These are phyloP conservation scores for Claviceps cyperi DNA, from an alignment of 2,329 filamentous ascomycete species.

Conservation along the genomic window DNA sequence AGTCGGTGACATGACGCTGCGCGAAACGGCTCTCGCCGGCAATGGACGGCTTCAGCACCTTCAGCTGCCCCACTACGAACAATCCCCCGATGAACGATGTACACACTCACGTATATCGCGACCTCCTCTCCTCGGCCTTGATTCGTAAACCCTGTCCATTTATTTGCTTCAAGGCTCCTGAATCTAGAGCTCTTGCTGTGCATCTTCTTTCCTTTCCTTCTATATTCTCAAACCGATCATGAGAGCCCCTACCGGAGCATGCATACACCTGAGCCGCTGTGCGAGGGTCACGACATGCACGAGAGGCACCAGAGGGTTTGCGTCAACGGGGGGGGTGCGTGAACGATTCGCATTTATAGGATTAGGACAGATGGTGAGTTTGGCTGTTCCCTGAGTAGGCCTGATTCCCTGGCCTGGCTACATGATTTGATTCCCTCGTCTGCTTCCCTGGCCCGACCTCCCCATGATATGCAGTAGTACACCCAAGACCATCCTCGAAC, in stretches of 20 bases:
- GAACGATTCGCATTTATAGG: conserved; percentile 46
- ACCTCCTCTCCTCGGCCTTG: no score
- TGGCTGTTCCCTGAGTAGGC: not conserved
- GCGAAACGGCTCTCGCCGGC: not conserved
- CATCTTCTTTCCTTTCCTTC: not conserved
- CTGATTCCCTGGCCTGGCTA: no score
- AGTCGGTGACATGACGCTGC: not conserved
- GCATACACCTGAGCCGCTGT: no score
- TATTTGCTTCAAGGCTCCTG: no score
- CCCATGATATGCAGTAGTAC: no score
- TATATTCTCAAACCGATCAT: conserved; percentile 1
- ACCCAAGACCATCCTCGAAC: no score
- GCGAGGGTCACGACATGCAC: no score
- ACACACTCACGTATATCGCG: no score
- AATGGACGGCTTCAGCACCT: not conserved
- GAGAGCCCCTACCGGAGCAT: conserved; percentile 12
- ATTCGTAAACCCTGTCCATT: no score
- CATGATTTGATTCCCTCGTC: not conserved
- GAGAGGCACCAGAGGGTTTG: conserved; percentile 30
- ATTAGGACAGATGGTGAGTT: conserved; percentile 45
- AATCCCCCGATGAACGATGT: no score
- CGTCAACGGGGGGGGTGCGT: conserved; percentile 29
- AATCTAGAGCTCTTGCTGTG: no score
- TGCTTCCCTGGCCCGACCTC: not conserved
- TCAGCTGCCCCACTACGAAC: no score